phyloP scores from a whole-genome alignment of 2,329 filamentous ascomycete genomes.

The Nannizziopsis barbatae region DNA sequence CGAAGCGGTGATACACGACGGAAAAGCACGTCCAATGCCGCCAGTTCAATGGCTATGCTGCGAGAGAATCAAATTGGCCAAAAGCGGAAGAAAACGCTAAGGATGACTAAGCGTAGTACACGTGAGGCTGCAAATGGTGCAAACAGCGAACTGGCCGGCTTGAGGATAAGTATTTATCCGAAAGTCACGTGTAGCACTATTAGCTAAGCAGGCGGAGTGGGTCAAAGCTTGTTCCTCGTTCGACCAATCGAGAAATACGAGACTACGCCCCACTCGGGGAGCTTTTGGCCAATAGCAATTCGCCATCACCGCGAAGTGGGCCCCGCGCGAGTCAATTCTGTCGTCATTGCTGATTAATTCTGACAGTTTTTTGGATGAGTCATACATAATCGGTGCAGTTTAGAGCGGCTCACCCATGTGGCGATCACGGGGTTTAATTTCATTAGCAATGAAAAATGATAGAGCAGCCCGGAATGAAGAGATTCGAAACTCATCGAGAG shows the following conservation, averaged over 20 bases:
- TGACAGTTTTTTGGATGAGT: not conserved
- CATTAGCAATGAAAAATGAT: not conserved
- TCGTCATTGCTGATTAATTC: conserved; percentile 8
- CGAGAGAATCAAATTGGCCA: too few relatives aligned
- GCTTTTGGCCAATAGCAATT: not conserved
- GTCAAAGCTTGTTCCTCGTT: not conserved
- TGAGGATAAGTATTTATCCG: too few relatives aligned
- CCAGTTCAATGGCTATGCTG: too few relatives aligned
- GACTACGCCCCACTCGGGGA: not conserved
- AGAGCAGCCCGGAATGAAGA: not conserved
- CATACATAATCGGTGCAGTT: not conserved
- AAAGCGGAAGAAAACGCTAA: too few relatives aligned
- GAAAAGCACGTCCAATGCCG: too few relatives aligned
- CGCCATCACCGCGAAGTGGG: not conserved
- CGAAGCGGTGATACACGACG: too few relatives aligned
- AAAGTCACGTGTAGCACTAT: not conserved
- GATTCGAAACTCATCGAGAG: not conserved
- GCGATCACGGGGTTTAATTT: too few relatives aligned
- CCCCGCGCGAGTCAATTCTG: not conserved
- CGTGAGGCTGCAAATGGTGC: too few relatives aligned
- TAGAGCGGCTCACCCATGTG: not conserved
- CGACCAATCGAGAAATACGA: not conserved
- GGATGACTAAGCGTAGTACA: too few relatives aligned
- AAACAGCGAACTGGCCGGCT: too few relatives aligned
- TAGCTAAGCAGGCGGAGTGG: not conserved